These are phyloP conservation scores for Aspergillus asperescens DNA, from an alignment of 495 filamentous ascomycete species.

Conservation along the genomic window DNA sequence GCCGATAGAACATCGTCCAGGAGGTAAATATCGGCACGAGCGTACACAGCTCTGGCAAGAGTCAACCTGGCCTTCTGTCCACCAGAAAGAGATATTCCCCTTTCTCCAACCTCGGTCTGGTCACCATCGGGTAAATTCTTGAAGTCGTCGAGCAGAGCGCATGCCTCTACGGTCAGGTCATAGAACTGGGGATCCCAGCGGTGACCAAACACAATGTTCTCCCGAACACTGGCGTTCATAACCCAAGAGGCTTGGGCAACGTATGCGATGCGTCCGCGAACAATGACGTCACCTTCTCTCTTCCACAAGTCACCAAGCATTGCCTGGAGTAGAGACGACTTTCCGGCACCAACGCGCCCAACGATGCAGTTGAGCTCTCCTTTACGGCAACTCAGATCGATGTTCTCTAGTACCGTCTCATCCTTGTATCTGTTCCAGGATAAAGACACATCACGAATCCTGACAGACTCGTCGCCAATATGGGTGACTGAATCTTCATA, in stretches of 20 bases:
- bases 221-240: conserved; percentile 94
- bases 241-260: conserved; percentile 92
- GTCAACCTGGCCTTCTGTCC: conserved; percentile 95
- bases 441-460: conserved; percentile 79
- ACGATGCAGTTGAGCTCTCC: conserved; percentile 91
- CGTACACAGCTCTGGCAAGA: conserved; percentile 94
- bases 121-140: conserved; percentile 90
- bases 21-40: conserved; percentile 93
- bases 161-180: conserved; percentile 87
- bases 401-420: conserved; percentile 59
- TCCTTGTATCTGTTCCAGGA: conserved; percentile 84
- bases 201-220: conserved; percentile 97
- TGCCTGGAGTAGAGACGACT: conserved; percentile 84
- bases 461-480: conserved; percentile 75
- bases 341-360: conserved; percentile 90
- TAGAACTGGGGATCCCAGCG: conserved; percentile 94
- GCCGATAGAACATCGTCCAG: conserved; percentile 93
- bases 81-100: conserved; percentile 94
- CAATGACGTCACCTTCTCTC: conserved; percentile 71
- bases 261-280: conserved; percentile 81
- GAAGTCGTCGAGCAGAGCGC: conserved; percentile 89
- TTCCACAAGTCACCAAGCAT: conserved; percentile 91
- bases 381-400: conserved; percentile 81
- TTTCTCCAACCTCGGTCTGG: conserved; percentile 92
- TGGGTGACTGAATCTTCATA: conserved; percentile 62